Evolutionary conservation across 345 rosid genomes (phyloP).

Genomic region (Firmiana major): DNA sequence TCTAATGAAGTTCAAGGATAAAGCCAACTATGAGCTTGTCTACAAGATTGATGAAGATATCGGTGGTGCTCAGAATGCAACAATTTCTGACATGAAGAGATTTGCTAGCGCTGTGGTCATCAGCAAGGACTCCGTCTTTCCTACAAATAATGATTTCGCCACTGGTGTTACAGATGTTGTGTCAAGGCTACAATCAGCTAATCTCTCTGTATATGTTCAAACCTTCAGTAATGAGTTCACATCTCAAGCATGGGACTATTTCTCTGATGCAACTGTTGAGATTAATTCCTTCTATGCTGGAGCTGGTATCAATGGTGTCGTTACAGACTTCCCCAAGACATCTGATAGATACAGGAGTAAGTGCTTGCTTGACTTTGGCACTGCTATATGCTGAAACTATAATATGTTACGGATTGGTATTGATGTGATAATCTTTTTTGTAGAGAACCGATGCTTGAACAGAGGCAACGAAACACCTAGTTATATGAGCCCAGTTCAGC

Average conservation of each 20-base stretch:
- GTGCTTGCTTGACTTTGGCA: slow-evolving; percentile 15
- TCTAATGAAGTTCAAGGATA: slow-evolving; percentile 51
- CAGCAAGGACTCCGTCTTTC: slow-evolving; percentile 52
- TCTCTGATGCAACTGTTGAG: slow-evolving; percentile 75
- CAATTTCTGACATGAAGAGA: slow-evolving; percentile 53
- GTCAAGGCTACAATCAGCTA: slow-evolving; percentile 37
- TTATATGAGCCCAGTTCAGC: slow-evolving; percentile 56
- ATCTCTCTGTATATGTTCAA: slow-evolving; percentile 63
- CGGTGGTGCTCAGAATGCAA: slow-evolving; percentile 43
- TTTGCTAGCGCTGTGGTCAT: slow-evolving; percentile 70
- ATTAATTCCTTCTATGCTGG: slow-evolving; percentile 42
- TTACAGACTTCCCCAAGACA: slow-evolving; percentile 84
- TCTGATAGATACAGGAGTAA: slow-evolving; percentile 76
- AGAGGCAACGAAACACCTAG: slow-evolving; percentile 16
- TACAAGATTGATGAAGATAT: slow-evolving; percentile 64
- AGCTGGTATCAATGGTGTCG: slow-evolving; percentile 45
- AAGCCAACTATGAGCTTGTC: slow-evolving; percentile 47
- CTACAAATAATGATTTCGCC: slow-evolving; percentile 18
- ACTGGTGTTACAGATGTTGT: slow-evolving; percentile 44
- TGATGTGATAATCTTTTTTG: slow-evolving; percentile 13
- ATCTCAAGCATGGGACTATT: slow-evolving; percentile 88
- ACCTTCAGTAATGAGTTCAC: slow-evolving; percentile 73
- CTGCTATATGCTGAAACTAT: background rate
- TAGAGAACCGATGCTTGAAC: slow-evolving; percentile 61
- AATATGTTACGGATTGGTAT: background rate